A percentile compares a stretch with the other conserved stretches of the same genome.
Evolutionary conservation across 2,329 filamentous ascomycete genomes (phyloP).

Genomic region (Pseudovirgaria hyperparasitica): DNA sequence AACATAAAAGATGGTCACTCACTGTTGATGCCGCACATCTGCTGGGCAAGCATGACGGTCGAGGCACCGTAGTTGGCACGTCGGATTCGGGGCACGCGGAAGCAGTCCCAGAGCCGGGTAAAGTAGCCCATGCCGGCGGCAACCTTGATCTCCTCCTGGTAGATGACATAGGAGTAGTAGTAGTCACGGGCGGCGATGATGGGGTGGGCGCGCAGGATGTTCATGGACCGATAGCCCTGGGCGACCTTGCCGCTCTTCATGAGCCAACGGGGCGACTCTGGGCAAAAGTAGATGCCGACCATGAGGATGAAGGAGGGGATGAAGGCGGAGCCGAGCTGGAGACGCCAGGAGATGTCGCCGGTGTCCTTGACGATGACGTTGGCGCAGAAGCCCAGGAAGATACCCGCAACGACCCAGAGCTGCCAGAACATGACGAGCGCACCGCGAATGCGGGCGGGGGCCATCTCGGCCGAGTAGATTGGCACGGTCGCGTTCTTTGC

Average conservation of each 20-base stretch:
- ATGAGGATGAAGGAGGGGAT: slow-evolving; percentile 25
- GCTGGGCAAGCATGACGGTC: slow-evolving; percentile 27
- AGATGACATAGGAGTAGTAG: slow-evolving; percentile 24
- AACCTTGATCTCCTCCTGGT: slow-evolving; percentile 20
- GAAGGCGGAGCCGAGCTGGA: slow-evolving; percentile 26
- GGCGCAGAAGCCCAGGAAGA: slow-evolving; percentile 35
- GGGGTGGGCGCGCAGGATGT: slow-evolving; percentile 22
- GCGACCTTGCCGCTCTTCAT: slow-evolving; percentile 23
- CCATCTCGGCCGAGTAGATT: slow-evolving; percentile 22
- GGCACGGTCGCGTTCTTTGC: slow-evolving; percentile 21
- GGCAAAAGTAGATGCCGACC: slow-evolving; percentile 23
- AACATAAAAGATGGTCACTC: slow-evolving; percentile 60
- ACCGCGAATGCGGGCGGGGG: slow-evolving; percentile 20
- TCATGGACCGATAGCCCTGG: slow-evolving; percentile 37
- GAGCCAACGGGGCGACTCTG: slow-evolving; percentile 27
- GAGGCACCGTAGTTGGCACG: slow-evolving; percentile 26
- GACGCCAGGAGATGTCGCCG: slow-evolving; percentile 20
- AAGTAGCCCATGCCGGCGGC: slow-evolving; percentile 23
- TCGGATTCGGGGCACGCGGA: slow-evolving; percentile 26
- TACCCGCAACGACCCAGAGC: slow-evolving; percentile 27
- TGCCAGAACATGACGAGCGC: slow-evolving; percentile 28
- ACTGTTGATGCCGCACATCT: slow-evolving; percentile 47
- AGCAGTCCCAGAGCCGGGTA: slow-evolving; percentile 34
- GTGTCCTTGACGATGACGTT: slow-evolving; percentile 33
- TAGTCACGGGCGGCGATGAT: slow-evolving; percentile 23